A percentile compares a stretch with the other conserved stretches of the same genome.
These are phyloP conservation scores for Aegilops speltoides DNA, from an alignment of 176 grass and related monocot genomes.

Conservation along the genomic window DNA sequence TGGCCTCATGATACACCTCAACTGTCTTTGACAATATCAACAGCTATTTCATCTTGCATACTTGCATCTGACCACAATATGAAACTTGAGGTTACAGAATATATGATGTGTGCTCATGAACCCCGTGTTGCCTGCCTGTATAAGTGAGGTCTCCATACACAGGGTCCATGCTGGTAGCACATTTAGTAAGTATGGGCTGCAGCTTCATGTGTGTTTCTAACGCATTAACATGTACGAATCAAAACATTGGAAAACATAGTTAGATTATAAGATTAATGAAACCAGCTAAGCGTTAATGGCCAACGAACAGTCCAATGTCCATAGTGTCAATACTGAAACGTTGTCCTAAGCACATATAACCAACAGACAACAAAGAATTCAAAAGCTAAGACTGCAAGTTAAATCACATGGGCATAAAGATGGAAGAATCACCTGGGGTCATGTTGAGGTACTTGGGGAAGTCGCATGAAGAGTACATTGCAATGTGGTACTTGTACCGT, in stretches of 20 bases:
- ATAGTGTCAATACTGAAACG: background rate
- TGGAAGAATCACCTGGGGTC: background rate
- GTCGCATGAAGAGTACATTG: background rate
- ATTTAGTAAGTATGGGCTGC: background rate
- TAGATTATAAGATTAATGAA: background rate
- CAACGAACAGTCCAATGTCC: constrained; percentile 3
- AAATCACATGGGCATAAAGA: background rate
- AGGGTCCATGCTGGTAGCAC: background rate
- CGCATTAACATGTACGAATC: background rate
- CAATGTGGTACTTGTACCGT: background rate
- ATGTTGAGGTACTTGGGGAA: constrained; percentile 5
- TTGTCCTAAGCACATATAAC: background rate
- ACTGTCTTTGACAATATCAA: background rate
- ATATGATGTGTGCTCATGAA: background rate
- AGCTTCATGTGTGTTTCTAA: background rate
- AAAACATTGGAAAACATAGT: background rate
- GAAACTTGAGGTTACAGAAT: background rate
- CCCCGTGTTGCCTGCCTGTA: background rate
- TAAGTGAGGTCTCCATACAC: background rate
- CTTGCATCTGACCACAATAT: background rate
- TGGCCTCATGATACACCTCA: background rate
- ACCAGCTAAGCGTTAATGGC: background rate
- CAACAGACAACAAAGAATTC: background rate
- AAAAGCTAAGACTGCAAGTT: background rate
- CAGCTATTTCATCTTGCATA: background rate